These are phyloP conservation scores for Terfezia claveryi DNA, from an alignment of 495 filamentous ascomycete genomes.

Conservation along the genomic window DNA sequence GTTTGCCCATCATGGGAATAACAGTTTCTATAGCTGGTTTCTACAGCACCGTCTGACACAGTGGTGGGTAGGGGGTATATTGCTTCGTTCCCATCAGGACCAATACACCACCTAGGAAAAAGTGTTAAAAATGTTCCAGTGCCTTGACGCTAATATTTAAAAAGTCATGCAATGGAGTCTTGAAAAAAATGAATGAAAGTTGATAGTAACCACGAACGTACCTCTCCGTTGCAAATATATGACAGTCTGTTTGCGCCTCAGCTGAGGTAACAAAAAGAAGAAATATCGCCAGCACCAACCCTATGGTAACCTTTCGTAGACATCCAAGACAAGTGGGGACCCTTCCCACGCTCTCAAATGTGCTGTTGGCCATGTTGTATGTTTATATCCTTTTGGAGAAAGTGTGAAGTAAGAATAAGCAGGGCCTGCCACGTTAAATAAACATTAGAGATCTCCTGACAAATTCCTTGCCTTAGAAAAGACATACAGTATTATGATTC, in stretches of 20 bases:
- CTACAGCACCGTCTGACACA: not conserved
- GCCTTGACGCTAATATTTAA: not conserved
- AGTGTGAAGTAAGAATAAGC: too few relatives aligned
- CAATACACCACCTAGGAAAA: conserved; percentile 26
- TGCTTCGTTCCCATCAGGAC: conserved; percentile 28
- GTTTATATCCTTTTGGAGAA: too few relatives aligned
- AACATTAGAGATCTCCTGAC: too few relatives aligned
- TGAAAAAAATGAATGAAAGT: too few relatives aligned
- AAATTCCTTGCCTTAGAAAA: too few relatives aligned
- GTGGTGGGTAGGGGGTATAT: conserved; percentile 4
- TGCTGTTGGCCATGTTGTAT: too few relatives aligned
- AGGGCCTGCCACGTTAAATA: too few relatives aligned
- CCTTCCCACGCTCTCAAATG: too few relatives aligned
- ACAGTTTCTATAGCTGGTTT: not conserved
- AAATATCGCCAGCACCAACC: not conserved
- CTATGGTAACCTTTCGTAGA: not conserved
- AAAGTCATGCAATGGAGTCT: not conserved
- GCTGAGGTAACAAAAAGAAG: not conserved
- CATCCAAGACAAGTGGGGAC: too few relatives aligned
- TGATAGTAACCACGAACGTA: conserved; percentile 12
- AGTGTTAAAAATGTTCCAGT: not conserved
- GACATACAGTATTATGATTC: too few relatives aligned
- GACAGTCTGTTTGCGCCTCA: conserved; percentile 29
- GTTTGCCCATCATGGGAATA: not conserved
- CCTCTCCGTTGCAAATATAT: conserved; percentile 27